Base-by-base conservation (phyloP, 129 eudicot genomes). In the Rutidosis leptorrhynchoides region DNA sequence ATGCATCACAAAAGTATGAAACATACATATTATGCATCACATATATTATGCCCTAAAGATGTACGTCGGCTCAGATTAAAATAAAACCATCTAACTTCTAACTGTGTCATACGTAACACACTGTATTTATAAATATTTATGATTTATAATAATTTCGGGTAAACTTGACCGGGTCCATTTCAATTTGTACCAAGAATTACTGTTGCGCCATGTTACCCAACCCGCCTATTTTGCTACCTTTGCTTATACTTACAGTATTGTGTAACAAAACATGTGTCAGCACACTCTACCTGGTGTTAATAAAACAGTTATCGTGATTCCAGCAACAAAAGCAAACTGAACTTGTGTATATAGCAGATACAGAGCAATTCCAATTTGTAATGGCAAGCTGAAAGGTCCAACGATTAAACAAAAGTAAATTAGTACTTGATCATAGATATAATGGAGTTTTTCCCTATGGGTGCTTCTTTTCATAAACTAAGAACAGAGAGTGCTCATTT, bases 251-350 rank as follows among this genome's bases (percentile, higher is more conserved):
- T 54, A 67, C 9, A 28, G 23, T 52, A 67, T 30, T 26, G 29
- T 49, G 59, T 48, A 48, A 48, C 27, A 27, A 66, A 42, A 64
- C 49, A 52, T 6, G 37, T 25, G 46, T 19, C 25, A 71, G 40
- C 56, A 14, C 11, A 28, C 71, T 70, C 11, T 64, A 88, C 98
- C 98, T 85, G 98, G 98, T 85, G 88, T 88, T 58, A 92, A 81
- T n/a, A n/a, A n/a, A n/a, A n/a, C n/a, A n/a, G n/a, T n/a, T n/a
- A n/a, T n/a, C n/a, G n/a, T n/a, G n/a, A n/a, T n/a, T n/a, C n/a
- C n/a, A n/a, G n/a, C n/a, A n/a, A n/a, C n/a, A n/a, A n/a, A n/a
- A n/a, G n/a, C n/a, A n/a, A n/a, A n/a, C n/a, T n/a, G n/a, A n/a
- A n/a, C n/a, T n/a, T n/a, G n/a, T n/a, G n/a, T n/a, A n/a, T n/a